Evolutionary conservation across 805 yeast genomes (phyloP).

Genomic region (Cyberlindnera amylophila): DNA sequence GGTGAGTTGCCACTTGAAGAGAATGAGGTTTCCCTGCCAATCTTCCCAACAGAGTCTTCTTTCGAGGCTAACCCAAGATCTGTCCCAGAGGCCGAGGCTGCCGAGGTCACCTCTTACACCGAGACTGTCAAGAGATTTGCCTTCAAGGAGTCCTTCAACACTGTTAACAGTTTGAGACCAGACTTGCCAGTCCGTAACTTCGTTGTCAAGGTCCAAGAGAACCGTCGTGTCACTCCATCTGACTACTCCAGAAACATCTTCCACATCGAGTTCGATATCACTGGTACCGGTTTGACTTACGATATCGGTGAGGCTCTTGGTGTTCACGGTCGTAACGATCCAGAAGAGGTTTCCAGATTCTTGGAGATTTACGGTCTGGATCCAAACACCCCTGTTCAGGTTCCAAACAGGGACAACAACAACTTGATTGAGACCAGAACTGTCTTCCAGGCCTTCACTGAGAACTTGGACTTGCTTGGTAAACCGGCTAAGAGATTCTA

Average conservation of each 20-base stretch:
- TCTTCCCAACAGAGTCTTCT: constrained; percentile 59
- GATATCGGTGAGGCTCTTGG: constrained; percentile 97
- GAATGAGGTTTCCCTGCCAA: constrained; percentile 41
- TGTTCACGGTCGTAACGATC: constrained; percentile 83
- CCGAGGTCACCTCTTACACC: constrained; percentile 38
- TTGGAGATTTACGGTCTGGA: constrained; percentile 67
- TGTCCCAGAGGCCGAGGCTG: constrained; percentile 35
- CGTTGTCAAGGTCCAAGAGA: constrained; percentile 85
- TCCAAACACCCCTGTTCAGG: constrained; percentile 63
- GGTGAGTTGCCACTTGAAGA: constrained; percentile 29
- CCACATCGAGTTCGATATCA: constrained; percentile 90
- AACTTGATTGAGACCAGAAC: constrained; percentile 67
- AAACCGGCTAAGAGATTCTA: constrained; percentile 95
- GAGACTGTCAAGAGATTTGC: constrained; percentile 67
- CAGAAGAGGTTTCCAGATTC: constrained; percentile 62
- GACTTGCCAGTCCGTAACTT: constrained; percentile 83
- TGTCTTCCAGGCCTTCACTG: constrained; percentile 73
- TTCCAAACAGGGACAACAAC: constrained; percentile 64
- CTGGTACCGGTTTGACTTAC: constrained; percentile 87
- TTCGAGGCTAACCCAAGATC: constrained; percentile 59
- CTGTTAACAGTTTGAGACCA: constrained; percentile 68
- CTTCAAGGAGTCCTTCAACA: constrained; percentile 75
- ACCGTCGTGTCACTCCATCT: constrained; percentile 83
- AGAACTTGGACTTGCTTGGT: constrained; percentile 84
- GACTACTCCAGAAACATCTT: constrained; percentile 92